A percentile compares a stretch with the other conserved stretches of the same genome.
These are phyloP conservation scores for Pseudozyma sp. DNA, from an alignment of 1,284 basidiomycete species.

Conservation along the genomic window DNA sequence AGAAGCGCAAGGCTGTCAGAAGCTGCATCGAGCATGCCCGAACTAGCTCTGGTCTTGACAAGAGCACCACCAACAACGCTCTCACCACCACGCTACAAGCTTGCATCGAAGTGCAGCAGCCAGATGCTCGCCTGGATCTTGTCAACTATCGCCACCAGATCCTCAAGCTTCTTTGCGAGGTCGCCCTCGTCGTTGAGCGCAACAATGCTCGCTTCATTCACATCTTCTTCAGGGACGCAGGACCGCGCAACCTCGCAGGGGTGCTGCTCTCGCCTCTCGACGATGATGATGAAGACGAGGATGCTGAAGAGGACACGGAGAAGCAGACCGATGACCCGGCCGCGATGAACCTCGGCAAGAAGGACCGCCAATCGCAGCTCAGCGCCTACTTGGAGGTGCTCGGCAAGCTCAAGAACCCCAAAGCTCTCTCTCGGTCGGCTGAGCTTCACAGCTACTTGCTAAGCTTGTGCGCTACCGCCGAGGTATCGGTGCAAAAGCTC, in stretches of 20 bases:
- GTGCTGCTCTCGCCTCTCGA: slow-evolving; percentile 39
- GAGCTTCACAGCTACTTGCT: slow-evolving; percentile 79
- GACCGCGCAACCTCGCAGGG: slow-evolving; percentile 44
- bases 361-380: slow-evolving; percentile 56
- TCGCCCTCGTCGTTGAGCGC: slow-evolving; percentile 50
- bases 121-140: slow-evolving; percentile 54
- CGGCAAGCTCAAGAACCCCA: slow-evolving; percentile 89
- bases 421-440: slow-evolving; percentile 80
- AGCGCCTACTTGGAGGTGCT: slow-evolving; percentile 81
- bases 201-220: slow-evolving; percentile 56
- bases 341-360: slow-evolving; percentile 38
- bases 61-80: neutral
- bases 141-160: slow-evolving; percentile 63
- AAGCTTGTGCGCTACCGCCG: slow-evolving; percentile 85
- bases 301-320: slow-evolving; percentile 13
- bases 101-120: slow-evolving; percentile 39
- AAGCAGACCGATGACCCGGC: slow-evolving; percentile 12
- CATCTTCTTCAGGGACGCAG: slow-evolving; percentile 56
- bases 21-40: slow-evolving; percentile 49
- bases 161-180: slow-evolving; percentile 52
- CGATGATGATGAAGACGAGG: slow-evolving; percentile 38
- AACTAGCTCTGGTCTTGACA: slow-evolving; percentile 17
- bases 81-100: slow-evolving; percentile 38
- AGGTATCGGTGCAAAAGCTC: slow-evolving; percentile 80
- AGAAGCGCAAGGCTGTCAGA: slow-evolving; percentile 38